Evolutionary conservation across 306 rosid species (phyloP), one percentile per base, ranked within the genome.

Genomic region (Vigna radiata): DNA sequence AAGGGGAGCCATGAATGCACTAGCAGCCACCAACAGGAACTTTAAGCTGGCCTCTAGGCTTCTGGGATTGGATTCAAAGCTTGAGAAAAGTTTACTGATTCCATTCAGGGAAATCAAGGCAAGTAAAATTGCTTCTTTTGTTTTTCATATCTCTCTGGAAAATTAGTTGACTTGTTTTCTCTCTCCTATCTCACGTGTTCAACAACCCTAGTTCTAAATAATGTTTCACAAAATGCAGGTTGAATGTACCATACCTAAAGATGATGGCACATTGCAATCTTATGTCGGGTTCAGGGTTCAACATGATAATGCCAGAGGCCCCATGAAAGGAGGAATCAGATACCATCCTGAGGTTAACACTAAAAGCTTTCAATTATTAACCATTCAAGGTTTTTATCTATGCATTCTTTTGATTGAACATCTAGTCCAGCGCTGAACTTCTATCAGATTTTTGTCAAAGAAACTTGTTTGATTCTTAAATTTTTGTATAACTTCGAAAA

Each of bases 251-350:
- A 90, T 95, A 25, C 98, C 98, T 9, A 95, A 85, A 81, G 98
- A 95, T 27, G 96, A 95, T 43, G 98, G 97, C 36, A 85, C 87
- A 4, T 73, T 95, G 81, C 97, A 91, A 18, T 88, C 97, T 17
- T 95, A 84, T 68, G 90, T 95, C 67, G 98, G 98, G n/a, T 95
- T 95, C 75, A 84, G 98, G 68, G 46, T 95, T 76, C 98, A 95
- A 79, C 98, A 95, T 78, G 98, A 95, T 83, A 95, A 95, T 82
- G 97, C 98, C 15, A 95, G 98, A 92, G 98, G 98, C 67, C 98
- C 98, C 68, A 95, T 95, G 98, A 95, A 95, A 84, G 98, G 98
- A 80, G 98, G 98, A 73, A 95, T 95, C 86, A 95, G 98, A 92
- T 95, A 95, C 82, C 98, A 95, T 63, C 97, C 97, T 6, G 98